A percentile compares a stretch with the other conserved stretches of the same genome.
Conservation (phyloP, 176 grass and related monocot species). For the Musa itinerans region DNA sequence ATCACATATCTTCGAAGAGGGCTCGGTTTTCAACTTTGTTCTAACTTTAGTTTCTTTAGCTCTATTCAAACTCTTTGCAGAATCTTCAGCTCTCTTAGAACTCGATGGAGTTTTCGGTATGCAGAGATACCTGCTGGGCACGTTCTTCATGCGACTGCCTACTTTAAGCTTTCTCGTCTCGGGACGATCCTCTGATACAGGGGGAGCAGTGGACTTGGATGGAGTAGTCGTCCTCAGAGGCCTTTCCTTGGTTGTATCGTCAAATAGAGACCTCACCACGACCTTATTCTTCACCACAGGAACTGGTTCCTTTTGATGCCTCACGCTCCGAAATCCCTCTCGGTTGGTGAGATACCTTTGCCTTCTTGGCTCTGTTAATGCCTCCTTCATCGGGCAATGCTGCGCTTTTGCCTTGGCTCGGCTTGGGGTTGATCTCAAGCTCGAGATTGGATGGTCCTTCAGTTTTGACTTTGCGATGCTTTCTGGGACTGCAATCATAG, state of each 20-base stretch:
- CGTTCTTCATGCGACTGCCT: constrained; percentile 29
- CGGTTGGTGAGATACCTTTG: constrained; percentile 20
- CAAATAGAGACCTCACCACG: constrained; percentile 44
- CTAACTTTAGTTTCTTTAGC: not conserved
- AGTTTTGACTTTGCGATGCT: constrained; percentile 32
- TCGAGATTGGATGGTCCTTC: constrained; percentile 36
- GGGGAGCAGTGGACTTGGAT: constrained; percentile 24
- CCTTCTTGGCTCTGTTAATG: constrained; percentile 38
- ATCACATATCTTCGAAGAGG: constrained; percentile 24
- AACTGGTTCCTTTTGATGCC: constrained; percentile 31
- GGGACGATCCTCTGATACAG: constrained; percentile 26
- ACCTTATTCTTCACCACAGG: constrained; percentile 16
- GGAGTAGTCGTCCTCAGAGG: constrained; percentile 10
- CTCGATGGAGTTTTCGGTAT: constrained; percentile 22
- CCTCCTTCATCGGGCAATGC: constrained; percentile 29
- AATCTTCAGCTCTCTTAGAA: constrained; percentile 19
- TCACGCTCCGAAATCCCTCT: constrained; percentile 39
- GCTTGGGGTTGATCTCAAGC: constrained; percentile 26
- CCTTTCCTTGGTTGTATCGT: constrained; percentile 28
- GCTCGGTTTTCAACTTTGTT: constrained; percentile 19
- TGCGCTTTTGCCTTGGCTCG: constrained; percentile 23
- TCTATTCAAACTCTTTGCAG: constrained; percentile 28
- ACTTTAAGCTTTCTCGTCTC: constrained; percentile 49
- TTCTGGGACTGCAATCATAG: constrained; percentile 25
- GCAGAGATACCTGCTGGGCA: constrained; percentile 72